Evolutionary conservation across 1,284 basidiomycete species (phyloP), one percentile per base, ranked within the genome.

Genomic region (Pulveroboletus sp.): DNA sequence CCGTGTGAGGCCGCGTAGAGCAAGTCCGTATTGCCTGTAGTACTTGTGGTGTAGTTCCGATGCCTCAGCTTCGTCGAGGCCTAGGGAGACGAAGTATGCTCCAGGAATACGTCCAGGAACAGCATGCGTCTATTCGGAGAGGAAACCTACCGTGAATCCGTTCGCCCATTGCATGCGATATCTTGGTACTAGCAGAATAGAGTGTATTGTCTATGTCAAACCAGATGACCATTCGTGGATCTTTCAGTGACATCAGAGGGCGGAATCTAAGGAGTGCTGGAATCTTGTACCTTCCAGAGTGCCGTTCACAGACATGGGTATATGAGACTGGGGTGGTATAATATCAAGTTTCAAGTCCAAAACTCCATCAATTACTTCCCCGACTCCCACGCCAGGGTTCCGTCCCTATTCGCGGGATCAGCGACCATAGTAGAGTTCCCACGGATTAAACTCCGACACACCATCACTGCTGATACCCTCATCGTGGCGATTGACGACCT

Each of bases 191-290:
- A 1, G 88, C 82, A 18, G 89, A 89, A 72, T 94, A 94, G 17
- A 93, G 78, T 2, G 92, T 93, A 66, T 94, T 93, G 73, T 94
- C 92, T 60, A 94, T 92, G 69, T 94, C 92, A 57, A 94, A 84
- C 83, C 88, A 93, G 36, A 91, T 78, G 46, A 92, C 75, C 57
- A 70, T 70, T 22, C 84, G 72, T 44, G 56, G 79, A 56, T 85
- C 80, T 77, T 62, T 54, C 31, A 22, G 15, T 29, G 22, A 39
- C 10, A 28, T 68, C 45, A 70, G 47, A 25, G 35, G 6, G 9
- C 14, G 22, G 20, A 36, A 43, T 20, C 28, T 12, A 14, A 49
- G 35, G 10, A 60, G 39, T 35, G 22, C 5, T 4, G 10, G 47
- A 31, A 5, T 39, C 50, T 20, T 51, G 24, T 25, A 73, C 69